Base-by-base conservation (phyloP, 345 rosid species). In the Turnera subulata region DNA sequence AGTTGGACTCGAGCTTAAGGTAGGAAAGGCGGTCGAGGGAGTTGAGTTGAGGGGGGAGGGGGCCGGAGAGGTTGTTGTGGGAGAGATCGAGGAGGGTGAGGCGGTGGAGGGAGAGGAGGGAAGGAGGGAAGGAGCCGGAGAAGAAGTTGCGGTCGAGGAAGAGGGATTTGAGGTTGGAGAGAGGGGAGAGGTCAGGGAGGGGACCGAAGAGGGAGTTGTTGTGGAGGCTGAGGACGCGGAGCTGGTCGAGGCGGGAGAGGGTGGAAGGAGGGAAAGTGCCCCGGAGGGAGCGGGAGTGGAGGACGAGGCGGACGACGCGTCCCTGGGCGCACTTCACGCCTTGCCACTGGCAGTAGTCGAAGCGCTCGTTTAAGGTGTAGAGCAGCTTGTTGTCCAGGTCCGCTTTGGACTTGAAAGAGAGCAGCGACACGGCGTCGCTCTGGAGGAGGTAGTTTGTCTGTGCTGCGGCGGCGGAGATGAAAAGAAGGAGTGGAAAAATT, bases 291-390 rank as follows among this genome's bases (percentile, higher is more conserved):
- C 56, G 69, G 46, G 76, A 55, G 15, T 74, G 80, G 65, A 86
- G 81, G 32, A 74, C 62, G 56, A 82, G 61, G 37, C 97, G 96
- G 47, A 92, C 86, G 21, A 92, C 80, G 1, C 95, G 88, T 53
- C 95, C 89, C 21, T 86, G 96, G 1, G 70, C 75, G 50, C 99
- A 92, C 56, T 80, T 82, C 38, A 86, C 88, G 44, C 99, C 99
- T 18, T 69, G 96, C 97, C 98, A 92, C 63, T 85, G 91, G 61
- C 98, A 92, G 78, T 78, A 89, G 53, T 92, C 97, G 83, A 79
- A 89, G 54, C 85, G 95, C 77, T 84, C 93, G 6, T 77, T 80
- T 68, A 84, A 86, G 9, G 73, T 66, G 76, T 78, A 92, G 53
- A 80, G 76, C 46, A 92, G 93, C 50, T 63, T 73, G 86, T 85